Conservation (phyloP, 129 eudicot species). For the Oenanthe sinensis region DNA sequence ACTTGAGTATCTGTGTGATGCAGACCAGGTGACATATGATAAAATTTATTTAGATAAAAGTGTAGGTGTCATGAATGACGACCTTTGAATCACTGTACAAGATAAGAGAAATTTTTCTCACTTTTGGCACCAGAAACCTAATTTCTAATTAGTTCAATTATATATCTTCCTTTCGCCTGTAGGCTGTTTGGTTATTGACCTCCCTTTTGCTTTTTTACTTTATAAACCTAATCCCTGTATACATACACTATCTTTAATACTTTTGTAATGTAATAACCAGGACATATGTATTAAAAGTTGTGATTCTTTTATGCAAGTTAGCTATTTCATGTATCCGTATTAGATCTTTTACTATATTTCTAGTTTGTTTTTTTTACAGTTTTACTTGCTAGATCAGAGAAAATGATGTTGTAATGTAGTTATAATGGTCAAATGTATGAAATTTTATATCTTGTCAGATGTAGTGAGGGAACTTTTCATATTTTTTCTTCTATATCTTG, state of each 20-base stretch:
- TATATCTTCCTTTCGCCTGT: too few species aligned
- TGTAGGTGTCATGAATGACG: neutral
- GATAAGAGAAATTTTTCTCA: neutral
- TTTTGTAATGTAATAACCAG: neutral
- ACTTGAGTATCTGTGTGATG: neutral
- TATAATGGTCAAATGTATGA: neutral
- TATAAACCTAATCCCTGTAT: neutral
- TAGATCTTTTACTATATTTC: neutral
- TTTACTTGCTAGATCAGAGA: neutral
- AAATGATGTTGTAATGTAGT: neutral
- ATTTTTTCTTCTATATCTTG: conserved; percentile 14
- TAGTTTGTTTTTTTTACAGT: neutral
- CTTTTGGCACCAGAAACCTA: neutral
- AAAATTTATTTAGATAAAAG: neutral
- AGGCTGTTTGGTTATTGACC: too few species aligned
- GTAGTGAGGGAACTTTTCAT: neutral
- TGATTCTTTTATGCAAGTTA: too few species aligned
- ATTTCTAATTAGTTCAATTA: neutral
- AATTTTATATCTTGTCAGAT: neutral
- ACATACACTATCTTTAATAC: neutral
- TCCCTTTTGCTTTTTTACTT: neutral
- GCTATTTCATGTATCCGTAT: neutral
- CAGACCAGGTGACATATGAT: neutral
- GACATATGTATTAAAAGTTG: neutral
- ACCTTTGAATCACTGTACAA: neutral